Evolutionary conservation across 176 grass and related monocot genomes (phyloP).

Genomic region (Oryza australiensis): DNA sequence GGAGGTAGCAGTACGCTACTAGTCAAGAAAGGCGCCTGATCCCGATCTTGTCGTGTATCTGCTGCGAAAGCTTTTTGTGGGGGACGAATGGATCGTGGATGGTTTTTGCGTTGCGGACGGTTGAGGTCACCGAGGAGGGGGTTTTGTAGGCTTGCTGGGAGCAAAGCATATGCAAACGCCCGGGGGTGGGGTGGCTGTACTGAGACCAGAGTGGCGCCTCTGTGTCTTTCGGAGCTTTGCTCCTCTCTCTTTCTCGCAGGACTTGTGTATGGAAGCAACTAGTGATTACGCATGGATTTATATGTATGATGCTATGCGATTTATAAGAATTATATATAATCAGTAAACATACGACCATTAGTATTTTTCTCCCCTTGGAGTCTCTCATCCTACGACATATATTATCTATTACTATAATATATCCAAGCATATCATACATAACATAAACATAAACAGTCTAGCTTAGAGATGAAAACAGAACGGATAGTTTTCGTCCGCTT

Average conservation of each 20-base stretch:
- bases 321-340: too few species aligned
- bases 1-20: too few species aligned
- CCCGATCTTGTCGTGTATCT: slow-evolving; percentile 15
- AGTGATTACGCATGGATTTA: too few species aligned
- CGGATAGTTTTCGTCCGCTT: too few species aligned
- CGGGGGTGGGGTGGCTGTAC: not conserved
- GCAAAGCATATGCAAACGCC: not conserved
- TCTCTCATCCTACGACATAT: too few species aligned
- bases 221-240: not conserved
- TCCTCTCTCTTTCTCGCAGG: not conserved
- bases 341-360: too few species aligned
- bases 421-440: too few species aligned
- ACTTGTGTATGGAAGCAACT: not conserved
- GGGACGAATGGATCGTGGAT: not conserved
- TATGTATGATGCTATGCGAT: too few species aligned
- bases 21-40: slow-evolving; percentile 18
- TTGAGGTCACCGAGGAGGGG: slow-evolving; percentile 11
- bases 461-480: too few species aligned
- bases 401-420: too few species aligned
- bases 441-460: too few species aligned
- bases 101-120: not conserved
- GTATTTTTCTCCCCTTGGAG: too few species aligned
- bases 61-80: not conserved
- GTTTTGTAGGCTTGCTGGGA: not conserved
- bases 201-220: not conserved